Evolutionary conservation across 345 rosid species (phyloP).

Genomic region (Gossypium rotundifolium): DNA sequence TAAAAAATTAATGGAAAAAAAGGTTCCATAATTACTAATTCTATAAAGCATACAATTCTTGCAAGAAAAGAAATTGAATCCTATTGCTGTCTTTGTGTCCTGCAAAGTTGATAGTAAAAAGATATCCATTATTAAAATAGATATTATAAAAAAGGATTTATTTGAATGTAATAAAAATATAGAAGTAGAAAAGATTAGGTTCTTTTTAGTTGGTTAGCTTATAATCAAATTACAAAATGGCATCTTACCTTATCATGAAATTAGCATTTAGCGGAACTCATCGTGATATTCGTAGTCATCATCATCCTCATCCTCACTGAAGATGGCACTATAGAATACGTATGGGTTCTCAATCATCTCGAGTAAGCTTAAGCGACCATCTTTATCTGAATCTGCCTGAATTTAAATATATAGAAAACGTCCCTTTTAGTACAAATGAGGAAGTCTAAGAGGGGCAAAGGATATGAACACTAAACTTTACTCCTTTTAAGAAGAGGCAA

Average conservation of each 20-base stretch:
- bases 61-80: constrained; percentile 1
- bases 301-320: constrained; percentile 53
- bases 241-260: constrained; percentile 20
- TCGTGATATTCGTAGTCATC: constrained; percentile 63
- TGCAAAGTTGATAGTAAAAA: constrained; percentile 1
- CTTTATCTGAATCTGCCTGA: constrained; percentile 90
- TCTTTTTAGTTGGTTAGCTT: too few relatives aligned
- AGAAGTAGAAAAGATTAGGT: neutral
- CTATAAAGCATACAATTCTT: constrained; percentile 6
- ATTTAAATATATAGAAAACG: constrained; percentile 8
- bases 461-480: neutral
- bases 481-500: neutral
- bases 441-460: neutral
- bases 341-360: constrained; percentile 95
- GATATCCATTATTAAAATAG: neutral
- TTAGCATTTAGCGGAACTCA: constrained; percentile 74
- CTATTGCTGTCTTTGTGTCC: constrained; percentile 7
- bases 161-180: too few relatives aligned
- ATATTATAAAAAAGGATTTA: too few relatives aligned
- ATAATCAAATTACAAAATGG: neutral
- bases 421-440: neutral
- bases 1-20: neutral
- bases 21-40: neutral
- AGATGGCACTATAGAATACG: constrained; percentile 92
- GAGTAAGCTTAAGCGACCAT: constrained; percentile 59